Percentiles rank a stretch among this genome's conserved stretches.
These are phyloP conservation scores for Globisporangium iwayamae DNA, from an alignment of 352 stramenopile species.

Conservation along the genomic window DNA sequence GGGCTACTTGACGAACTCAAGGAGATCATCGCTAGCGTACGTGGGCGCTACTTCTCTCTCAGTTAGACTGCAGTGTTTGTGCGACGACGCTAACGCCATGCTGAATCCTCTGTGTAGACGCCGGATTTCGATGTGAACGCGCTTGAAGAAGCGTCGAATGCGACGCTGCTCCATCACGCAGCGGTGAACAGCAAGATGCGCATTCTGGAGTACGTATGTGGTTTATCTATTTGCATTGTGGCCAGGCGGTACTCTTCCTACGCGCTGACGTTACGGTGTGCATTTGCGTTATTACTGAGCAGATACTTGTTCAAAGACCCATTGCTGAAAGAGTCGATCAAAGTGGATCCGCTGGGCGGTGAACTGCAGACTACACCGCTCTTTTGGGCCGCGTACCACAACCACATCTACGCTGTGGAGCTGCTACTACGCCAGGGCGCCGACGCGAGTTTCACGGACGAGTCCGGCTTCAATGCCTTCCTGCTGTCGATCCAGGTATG, in stretches of 20 bases:
- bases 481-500: constrained; percentile 55
- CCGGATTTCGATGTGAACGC: constrained; percentile 55
- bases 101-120: constrained; percentile 22
- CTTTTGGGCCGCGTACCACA: constrained; percentile 70
- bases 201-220: constrained; percentile 48
- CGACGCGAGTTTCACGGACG: constrained; percentile 48
- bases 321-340: constrained; percentile 24
- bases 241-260: too few relatives aligned
- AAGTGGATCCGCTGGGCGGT: constrained; percentile 51
- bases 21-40: constrained; percentile 28
- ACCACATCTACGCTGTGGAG: constrained; percentile 81
- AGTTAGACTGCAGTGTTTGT: background rate
- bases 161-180: constrained; percentile 73
- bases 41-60: background rate
- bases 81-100: background rate
- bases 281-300: constrained; percentile 8
- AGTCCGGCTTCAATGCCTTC: constrained; percentile 55
- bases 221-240: too few relatives aligned
- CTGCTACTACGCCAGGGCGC: constrained; percentile 61
- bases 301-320: constrained; percentile 54
- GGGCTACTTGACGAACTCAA: constrained; percentile 59
- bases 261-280: background rate
- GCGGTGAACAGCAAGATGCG: constrained; percentile 81
- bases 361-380: constrained; percentile 64
- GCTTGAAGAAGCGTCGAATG: constrained; percentile 41